phyloP scores from a whole-genome alignment of 2,329 filamentous ascomycete genomes.

The Cladosporium sp. region DNA sequence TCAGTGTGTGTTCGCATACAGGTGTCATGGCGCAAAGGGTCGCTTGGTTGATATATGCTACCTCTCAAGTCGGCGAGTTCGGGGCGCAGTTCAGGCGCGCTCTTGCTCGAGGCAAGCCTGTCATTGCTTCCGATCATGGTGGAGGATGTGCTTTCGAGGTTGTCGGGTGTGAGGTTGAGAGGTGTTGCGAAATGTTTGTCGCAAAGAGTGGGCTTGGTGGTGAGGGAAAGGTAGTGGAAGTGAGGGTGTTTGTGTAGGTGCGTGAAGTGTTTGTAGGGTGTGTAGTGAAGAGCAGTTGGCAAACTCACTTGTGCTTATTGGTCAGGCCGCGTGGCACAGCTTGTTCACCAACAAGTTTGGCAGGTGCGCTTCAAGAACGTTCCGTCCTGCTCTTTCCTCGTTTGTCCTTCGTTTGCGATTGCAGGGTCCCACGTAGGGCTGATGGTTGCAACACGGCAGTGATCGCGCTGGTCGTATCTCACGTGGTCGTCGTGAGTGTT shows the following conservation, averaged over 20 bases:
- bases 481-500: background rate
- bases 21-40: background rate
- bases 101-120: slow-evolving; percentile 19
- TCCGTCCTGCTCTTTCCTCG: slow-evolving; percentile 10
- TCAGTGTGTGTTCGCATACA: background rate
- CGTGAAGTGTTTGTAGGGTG: background rate
- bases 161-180: background rate
- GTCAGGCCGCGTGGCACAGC: background rate
- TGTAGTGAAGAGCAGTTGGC: slow-evolving; percentile 4
- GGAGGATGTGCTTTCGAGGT: background rate
- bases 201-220: background rate
- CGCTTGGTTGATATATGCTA: background rate
- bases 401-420: slow-evolving; percentile 1
- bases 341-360: slow-evolving; percentile 4
- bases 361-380: slow-evolving; percentile 15
- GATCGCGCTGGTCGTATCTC: background rate
- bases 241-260: background rate
- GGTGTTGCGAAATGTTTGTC: background rate
- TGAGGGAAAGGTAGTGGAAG: background rate
- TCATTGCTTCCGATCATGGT: slow-evolving; percentile 18
- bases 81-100: slow-evolving; percentile 15
- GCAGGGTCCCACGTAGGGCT: background rate
- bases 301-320: slow-evolving; percentile 9
- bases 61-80: background rate
- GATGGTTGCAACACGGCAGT: background rate